These are phyloP conservation scores for Debaryomycetaceae sp. DNA, from an alignment of 1,139 yeast genomes.

Conservation along the genomic window DNA sequence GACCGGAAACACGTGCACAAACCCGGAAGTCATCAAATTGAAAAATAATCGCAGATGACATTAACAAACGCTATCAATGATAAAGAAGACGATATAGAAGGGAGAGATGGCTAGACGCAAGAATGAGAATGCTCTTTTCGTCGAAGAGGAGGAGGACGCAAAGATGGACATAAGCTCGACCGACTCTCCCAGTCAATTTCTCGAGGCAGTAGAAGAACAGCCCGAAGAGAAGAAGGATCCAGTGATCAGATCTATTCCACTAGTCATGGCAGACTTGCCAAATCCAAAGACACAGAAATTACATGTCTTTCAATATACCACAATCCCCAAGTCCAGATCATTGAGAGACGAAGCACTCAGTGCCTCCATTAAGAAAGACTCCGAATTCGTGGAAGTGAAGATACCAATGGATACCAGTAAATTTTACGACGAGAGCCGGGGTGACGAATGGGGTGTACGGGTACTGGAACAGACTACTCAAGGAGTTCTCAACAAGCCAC, in stretches of 20 bases:
- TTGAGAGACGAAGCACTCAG: slow-evolving; percentile 40
- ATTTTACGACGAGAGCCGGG: slow-evolving; percentile 64
- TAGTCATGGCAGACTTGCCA: slow-evolving; percentile 25
- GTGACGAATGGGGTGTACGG: slow-evolving; percentile 60
- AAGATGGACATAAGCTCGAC: slow-evolving; percentile 6
- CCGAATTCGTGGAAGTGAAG: slow-evolving; percentile 60
- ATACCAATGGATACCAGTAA: slow-evolving; percentile 62
- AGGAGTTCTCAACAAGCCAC: slow-evolving; percentile 61
- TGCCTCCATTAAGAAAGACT: slow-evolving; percentile 59
- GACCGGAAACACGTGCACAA: no score
- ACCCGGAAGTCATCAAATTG: no score
- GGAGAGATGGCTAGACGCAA: background rate
- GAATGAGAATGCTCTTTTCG: slow-evolving; percentile 7
- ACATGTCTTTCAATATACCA: slow-evolving; percentile 66
- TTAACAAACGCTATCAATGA: no score
- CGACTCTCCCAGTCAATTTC: slow-evolving; percentile 7
- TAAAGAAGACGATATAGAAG: no score
- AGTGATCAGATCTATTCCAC: slow-evolving; percentile 70
- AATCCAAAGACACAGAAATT: slow-evolving; percentile 10
- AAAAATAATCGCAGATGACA: no score
- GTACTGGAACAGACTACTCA: slow-evolving; percentile 58
- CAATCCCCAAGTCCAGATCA: slow-evolving; percentile 52
- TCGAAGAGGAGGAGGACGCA: slow-evolving; percentile 14
- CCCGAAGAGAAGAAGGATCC: slow-evolving; percentile 60
- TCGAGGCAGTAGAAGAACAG: slow-evolving; percentile 10